These are phyloP conservation scores for Oryza longistaminata DNA, from an alignment of 176 grass and related monocot species.

Conservation along the genomic window DNA sequence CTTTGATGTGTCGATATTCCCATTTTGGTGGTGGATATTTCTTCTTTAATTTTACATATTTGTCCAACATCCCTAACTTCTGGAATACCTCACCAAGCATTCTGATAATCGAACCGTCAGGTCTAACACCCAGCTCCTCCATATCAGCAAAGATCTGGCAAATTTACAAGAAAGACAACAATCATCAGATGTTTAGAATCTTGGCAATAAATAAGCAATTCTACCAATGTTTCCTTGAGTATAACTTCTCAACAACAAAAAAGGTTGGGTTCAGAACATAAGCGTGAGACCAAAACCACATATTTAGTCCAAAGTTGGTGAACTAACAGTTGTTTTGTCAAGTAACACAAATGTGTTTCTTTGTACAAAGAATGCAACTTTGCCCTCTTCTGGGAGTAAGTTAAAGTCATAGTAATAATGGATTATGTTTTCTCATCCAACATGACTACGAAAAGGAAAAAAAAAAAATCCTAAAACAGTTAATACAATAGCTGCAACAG, in stretches of 20 bases:
- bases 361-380: neutral
- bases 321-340: neutral
- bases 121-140: constrained; percentile 87
- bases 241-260: neutral
- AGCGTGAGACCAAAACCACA: neutral
- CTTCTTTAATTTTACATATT: constrained; percentile 76
- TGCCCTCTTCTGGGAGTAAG: neutral
- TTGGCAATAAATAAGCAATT: neutral
- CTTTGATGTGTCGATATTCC: constrained; percentile 83
- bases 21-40: constrained; percentile 89
- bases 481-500: neutral
- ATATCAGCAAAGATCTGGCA: constrained; percentile 92
- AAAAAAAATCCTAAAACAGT: neutral
- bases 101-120: constrained; percentile 73
- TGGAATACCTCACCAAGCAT: constrained; percentile 82
- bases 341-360: neutral
- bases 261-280: neutral
- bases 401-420: neutral
- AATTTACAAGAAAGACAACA: constrained; percentile 4
- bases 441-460: neutral
- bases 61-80: constrained; percentile 86
- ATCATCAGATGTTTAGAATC: neutral
- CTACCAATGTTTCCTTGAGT: neutral
- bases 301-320: neutral
- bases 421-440: neutral